These are phyloP conservation scores for Ramalina intermedia DNA, from an alignment of 495 filamentous ascomycete genomes.

Conservation along the genomic window DNA sequence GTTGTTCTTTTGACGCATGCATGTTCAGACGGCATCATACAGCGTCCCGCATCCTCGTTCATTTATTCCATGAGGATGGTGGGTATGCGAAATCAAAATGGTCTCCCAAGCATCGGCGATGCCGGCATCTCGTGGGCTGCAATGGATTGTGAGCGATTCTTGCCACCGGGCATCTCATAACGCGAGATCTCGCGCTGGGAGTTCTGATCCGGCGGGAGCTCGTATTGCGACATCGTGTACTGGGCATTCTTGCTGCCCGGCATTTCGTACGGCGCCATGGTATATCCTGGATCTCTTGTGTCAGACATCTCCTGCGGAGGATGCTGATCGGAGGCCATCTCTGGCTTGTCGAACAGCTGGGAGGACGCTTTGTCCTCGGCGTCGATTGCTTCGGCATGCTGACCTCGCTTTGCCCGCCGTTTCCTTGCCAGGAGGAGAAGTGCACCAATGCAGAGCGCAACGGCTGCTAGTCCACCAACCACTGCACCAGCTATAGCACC, in stretches of 20 bases:
- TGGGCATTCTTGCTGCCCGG: neutral
- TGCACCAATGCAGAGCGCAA: neutral
- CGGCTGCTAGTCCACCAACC: neutral
- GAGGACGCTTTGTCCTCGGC: neutral
- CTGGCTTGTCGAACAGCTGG: neutral
- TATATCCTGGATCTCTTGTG: neutral
- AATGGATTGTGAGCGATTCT: too few relatives aligned
- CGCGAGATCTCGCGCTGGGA: too few relatives aligned
- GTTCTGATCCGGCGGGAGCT: too few relatives aligned
- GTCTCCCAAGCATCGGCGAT: too few relatives aligned
- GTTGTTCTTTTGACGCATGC: too few relatives aligned
- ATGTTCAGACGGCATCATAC: too few relatives aligned
- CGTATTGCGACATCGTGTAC: too few relatives aligned
- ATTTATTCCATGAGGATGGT: too few relatives aligned
- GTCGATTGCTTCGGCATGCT: neutral
- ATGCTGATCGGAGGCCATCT: constrained; percentile 5
- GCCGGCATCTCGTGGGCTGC: too few relatives aligned
- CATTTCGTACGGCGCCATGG: constrained; percentile 1
- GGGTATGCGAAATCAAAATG: too few relatives aligned
- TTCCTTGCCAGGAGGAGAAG: neutral
- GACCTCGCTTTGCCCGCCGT: neutral
- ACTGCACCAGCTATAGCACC: constrained; percentile 3
- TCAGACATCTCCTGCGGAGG: constrained; percentile 6
- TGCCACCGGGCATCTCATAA: too few relatives aligned
- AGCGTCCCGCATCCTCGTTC: too few relatives aligned